These are phyloP conservation scores for Populus tremula DNA, from an alignment of 345 rosid genomes.

Conservation along the genomic window DNA sequence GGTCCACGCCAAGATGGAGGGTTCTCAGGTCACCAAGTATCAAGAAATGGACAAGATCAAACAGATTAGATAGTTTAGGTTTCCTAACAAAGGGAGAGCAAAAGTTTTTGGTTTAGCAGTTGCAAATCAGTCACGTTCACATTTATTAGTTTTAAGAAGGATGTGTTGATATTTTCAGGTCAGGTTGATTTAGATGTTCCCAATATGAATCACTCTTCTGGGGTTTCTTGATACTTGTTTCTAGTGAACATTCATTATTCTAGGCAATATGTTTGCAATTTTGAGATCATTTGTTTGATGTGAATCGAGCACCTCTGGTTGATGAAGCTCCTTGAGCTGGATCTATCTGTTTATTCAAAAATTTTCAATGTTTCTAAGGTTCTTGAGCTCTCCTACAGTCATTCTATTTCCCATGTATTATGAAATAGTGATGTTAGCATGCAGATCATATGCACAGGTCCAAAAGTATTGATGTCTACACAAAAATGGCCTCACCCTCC, in stretches of 20 bases:
- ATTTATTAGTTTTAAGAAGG: constrained; percentile 18
- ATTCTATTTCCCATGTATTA: too few relatives aligned
- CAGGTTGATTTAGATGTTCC: constrained; percentile 12
- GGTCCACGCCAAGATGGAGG: constrained; percentile 43
- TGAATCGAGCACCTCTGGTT: background rate
- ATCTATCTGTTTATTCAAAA: background rate
- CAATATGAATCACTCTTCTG: constrained; percentile 8
- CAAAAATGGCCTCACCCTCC: too few relatives aligned
- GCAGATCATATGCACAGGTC: too few relatives aligned
- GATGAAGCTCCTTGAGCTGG: background rate
- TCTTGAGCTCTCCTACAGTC: too few relatives aligned
- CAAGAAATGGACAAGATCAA: constrained; percentile 33
- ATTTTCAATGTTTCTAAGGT: too few relatives aligned
- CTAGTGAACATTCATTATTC: constrained; percentile 1
- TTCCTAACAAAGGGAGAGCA: background rate
- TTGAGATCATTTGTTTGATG: constrained; percentile 10
- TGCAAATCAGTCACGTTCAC: constrained; percentile 1
- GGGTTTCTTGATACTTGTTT: constrained; percentile 3
- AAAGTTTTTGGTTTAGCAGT: constrained; percentile 26
- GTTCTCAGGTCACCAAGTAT: constrained; percentile 30
- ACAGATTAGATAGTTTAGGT: constrained; percentile 17
- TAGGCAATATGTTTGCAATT: constrained; percentile 18
- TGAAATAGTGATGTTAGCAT: too few relatives aligned
- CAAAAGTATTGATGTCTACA: too few relatives aligned
- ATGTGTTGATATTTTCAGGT: constrained; percentile 9